phyloP scores from a whole-genome alignment of 2,329 filamentous ascomycete genomes.

The Colletotrichum sp. region DNA sequence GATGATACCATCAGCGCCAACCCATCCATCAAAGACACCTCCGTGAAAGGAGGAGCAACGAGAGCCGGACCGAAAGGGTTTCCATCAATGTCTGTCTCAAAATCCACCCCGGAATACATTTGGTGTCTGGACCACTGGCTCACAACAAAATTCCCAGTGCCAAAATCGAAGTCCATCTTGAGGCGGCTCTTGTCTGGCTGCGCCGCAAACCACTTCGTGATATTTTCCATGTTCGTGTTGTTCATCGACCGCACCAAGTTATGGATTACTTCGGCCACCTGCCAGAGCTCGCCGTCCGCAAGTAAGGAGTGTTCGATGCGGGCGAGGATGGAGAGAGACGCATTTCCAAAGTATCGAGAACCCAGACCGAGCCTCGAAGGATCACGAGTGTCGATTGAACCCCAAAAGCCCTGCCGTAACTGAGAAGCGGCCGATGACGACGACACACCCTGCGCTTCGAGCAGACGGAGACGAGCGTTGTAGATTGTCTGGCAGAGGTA shows the following conservation, averaged over 20 bases:
- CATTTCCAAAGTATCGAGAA: background rate
- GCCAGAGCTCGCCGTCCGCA: background rate
- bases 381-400: background rate
- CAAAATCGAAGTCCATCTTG: background rate
- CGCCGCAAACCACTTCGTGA: background rate
- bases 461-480: background rate
- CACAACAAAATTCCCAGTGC: rapidly evolving
- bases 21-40: background rate
- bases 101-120: background rate
- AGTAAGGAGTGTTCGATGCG: rapidly evolving
- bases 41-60: background rate
- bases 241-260: background rate
- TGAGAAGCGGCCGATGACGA: background rate
- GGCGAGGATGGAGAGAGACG: background rate
- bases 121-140: background rate
- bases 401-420: background rate
- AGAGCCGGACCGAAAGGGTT: rapidly evolving
- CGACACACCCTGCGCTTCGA: background rate
- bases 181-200: background rate
- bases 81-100: background rate
- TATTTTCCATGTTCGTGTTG: background rate
- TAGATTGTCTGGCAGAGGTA: background rate
- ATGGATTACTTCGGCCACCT: background rate
- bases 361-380: background rate
- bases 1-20: background rate